Base-by-base conservation (phyloP, 2,329 filamentous ascomycete species). In the Colletotrichum theobromicola region DNA sequence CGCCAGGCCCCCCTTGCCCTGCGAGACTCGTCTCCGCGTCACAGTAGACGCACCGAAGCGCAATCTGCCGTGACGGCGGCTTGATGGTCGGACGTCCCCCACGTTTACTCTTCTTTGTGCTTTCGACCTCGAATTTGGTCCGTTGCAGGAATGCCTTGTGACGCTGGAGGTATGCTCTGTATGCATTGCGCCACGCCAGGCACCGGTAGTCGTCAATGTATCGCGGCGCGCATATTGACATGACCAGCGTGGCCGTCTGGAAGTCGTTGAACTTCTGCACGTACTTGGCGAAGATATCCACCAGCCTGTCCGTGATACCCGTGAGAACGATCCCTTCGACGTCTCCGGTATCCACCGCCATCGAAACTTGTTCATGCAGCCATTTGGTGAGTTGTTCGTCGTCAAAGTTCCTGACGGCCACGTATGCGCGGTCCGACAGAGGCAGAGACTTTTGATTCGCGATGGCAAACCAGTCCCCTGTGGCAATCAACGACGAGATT, bases 181-280 rank as follows among this genome's bases (percentile, higher is more conserved):
- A 95, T 42, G 89, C 88, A 77, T 88, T 90, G 68, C 93, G 93
- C 93, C 94, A 96, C 70, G 93, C 91, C 12, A 89, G 88, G 84
- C 93, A 95, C 76, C 95, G 92, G 57, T 93, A 87, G 81, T 97
- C 95, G 82, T 94, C 90, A 77, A 96, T 92, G 82, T 95, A 96
- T 10, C 92, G 89, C 0, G 94, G 94, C 71, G 92, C 91, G 77
- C 93, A 94, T 81, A 94, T 92, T 15, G 93, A 93, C 72, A 94
- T 90, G 74, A 95, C 90, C 3, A 97, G 87, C 0, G 94, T 93
- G 2, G 94, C 93, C 2, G 94, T 95, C 84, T 97, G 95, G 28
- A 94, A 88, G 81, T 96, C 94, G 80, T 92, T 89, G 81, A 93
- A 95, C 77, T 93, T 93, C 78, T 93, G 89, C 60, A 97, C 89